Evolutionary conservation across 148 eudicot species (phyloP).

Genomic region (Silene uniflora): DNA sequence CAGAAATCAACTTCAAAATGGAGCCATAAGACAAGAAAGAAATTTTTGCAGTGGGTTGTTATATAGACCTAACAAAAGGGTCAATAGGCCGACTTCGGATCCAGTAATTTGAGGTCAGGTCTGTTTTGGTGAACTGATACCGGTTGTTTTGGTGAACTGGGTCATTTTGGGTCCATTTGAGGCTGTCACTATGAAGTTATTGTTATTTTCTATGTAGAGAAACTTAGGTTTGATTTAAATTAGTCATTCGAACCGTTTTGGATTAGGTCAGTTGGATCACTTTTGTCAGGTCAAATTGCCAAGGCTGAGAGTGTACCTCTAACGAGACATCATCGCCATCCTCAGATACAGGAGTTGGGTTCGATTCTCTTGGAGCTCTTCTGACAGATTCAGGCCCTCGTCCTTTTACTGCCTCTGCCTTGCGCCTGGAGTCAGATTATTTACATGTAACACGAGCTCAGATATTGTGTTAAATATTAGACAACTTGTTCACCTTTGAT

Average conservation of each 20-base stretch:
- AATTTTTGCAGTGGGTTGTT: not conserved
- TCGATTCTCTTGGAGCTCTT: conserved; percentile 40
- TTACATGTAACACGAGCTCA: not conserved
- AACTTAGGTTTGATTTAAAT: not conserved
- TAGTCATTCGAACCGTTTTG: no score
- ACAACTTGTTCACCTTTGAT: no score
- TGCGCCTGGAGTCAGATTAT: conserved; percentile 37
- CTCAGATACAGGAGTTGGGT: conserved; percentile 39
- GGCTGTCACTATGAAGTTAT: not conserved
- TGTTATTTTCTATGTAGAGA: not conserved
- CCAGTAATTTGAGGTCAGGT: no score
- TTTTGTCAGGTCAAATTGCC: not conserved
- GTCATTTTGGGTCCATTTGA: not conserved
- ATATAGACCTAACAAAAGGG: not conserved
- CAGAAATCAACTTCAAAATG: not conserved
- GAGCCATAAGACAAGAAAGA: not conserved
- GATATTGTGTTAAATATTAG: not conserved
- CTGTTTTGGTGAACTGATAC: no score
- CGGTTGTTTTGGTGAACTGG: not conserved
- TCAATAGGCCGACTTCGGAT: no score
- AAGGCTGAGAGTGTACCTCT: conserved; percentile 14
- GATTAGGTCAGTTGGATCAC: not conserved
- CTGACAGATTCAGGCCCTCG: conserved; percentile 49
- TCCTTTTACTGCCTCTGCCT: conserved; percentile 59
- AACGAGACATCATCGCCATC: conserved; percentile 35